Conservation (phyloP, 2,329 filamentous ascomycete genomes). For the Acrocalymma vagum region DNA sequence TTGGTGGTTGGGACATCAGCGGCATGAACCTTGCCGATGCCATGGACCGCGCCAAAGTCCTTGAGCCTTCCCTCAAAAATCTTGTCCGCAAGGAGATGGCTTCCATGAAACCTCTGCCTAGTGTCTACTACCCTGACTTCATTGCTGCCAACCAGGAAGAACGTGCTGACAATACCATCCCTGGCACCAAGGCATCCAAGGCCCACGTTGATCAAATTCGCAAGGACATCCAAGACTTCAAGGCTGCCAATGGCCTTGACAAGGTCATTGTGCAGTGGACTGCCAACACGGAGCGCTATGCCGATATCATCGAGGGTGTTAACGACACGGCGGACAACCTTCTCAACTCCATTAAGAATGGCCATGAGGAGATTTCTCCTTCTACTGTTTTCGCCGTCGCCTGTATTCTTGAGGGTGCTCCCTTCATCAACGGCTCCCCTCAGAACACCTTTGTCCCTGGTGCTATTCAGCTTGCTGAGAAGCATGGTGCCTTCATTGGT, state of each 20-base stretch:
- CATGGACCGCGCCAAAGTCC: slow-evolving; percentile 94
- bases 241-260: slow-evolving; percentile 82
- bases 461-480: slow-evolving; percentile 86
- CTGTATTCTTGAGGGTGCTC: slow-evolving; percentile 85
- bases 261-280: slow-evolving; percentile 99
- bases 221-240: slow-evolving; percentile 95
- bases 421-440: slow-evolving; percentile 99
- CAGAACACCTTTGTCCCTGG: slow-evolving; percentile 99
- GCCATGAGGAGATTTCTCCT: slow-evolving; percentile 90
- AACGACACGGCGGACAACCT: slow-evolving; percentile 98
- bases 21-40: slow-evolving; percentile 85
- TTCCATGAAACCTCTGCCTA: slow-evolving; percentile 85
- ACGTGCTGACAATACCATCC: slow-evolving; percentile 88
- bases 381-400: slow-evolving; percentile 97
- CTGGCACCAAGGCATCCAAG: slow-evolving; percentile 82
- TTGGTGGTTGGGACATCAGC: slow-evolving; percentile 99
- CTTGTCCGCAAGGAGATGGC: slow-evolving; percentile 94
- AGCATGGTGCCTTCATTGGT: slow-evolving; percentile 88
- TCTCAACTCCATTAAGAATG: slow-evolving; percentile 82
- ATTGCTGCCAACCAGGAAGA: slow-evolving; percentile 98
- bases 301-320: slow-evolving; percentile 84
- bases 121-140: slow-evolving; percentile 99
- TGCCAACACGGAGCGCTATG: slow-evolving; percentile 97
- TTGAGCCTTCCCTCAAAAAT: slow-evolving; percentile 92
- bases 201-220: slow-evolving; percentile 94